Percentiles rank a stretch among this genome's conserved stretches.
Evolutionary conservation across 495 filamentous ascomycete species (phyloP).

Genomic region (Penicillium simplicissimum): DNA sequence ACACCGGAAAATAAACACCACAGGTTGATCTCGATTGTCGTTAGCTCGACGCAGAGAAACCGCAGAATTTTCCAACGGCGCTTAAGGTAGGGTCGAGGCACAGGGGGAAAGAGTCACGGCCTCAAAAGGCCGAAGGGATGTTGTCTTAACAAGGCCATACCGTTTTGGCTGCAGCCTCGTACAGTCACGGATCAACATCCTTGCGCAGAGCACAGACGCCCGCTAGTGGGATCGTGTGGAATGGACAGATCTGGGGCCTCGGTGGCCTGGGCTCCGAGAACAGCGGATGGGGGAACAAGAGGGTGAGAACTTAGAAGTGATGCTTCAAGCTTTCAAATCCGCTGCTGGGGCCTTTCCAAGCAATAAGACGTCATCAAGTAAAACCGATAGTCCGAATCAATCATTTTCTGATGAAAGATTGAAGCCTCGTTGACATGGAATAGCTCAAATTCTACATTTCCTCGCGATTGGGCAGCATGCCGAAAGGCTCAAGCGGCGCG

Average conservation of each 20-base stretch:
- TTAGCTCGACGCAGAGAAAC: conserved; percentile 4
- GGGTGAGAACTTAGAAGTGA: background rate
- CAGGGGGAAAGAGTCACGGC: conserved; percentile 1
- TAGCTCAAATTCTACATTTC: conserved; percentile 2
- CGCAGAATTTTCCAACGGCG: conserved; percentile 24
- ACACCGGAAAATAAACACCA: background rate
- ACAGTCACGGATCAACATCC: conserved; percentile 25
- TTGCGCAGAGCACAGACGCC: conserved; percentile 28
- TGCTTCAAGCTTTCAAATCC: background rate
- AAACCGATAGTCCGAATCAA: background rate
- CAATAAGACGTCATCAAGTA: background rate
- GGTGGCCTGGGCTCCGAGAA: conserved; percentile 8
- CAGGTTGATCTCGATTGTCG: background rate
- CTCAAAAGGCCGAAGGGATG: conserved; percentile 25
- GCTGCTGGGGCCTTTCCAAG: background rate
- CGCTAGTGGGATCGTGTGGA: conserved; percentile 20
- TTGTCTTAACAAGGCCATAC: conserved; percentile 27
- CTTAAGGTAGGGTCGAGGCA: conserved; percentile 13
- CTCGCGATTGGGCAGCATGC: conserved; percentile 1
- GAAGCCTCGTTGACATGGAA: background rate
- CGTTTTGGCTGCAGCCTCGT: conserved; percentile 22
- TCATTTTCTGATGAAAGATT: background rate
- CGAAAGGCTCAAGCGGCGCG: conserved; percentile 8
- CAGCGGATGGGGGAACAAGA: background rate
- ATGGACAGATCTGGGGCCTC: conserved; percentile 27